A percentile compares a stretch with the other conserved stretches of the same genome.
These are phyloP conservation scores for Thielaviopsis ethacetica DNA, from an alignment of 2,329 filamentous ascomycete species.

Conservation along the genomic window DNA sequence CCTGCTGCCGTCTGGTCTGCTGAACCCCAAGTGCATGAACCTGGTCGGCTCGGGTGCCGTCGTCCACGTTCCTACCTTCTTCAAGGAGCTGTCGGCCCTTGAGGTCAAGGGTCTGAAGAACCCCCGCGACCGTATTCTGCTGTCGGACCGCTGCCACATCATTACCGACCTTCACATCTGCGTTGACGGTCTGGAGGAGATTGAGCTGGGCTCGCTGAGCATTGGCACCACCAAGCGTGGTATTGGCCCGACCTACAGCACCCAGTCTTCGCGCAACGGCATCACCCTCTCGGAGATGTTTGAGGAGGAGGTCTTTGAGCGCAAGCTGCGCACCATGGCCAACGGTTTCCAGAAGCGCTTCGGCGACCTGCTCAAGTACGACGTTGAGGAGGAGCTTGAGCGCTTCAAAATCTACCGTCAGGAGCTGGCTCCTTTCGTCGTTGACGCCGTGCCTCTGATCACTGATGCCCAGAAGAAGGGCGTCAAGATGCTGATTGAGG, in stretches of 20 bases:
- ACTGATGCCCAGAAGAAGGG: constrained; percentile 40
- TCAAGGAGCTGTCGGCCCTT: constrained; percentile 22
- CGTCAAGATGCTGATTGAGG: constrained; percentile 49
- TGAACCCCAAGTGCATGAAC: constrained; percentile 56
- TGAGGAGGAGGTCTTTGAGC: constrained; percentile 47
- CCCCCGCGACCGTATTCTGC: constrained; percentile 36
- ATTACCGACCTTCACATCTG: constrained; percentile 48
- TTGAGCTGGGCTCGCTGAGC: constrained; percentile 24
- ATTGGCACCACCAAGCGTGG: constrained; percentile 24
- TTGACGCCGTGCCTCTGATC: constrained; percentile 53
- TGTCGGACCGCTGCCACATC: constrained; percentile 47
- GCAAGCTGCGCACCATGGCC: constrained; percentile 45
- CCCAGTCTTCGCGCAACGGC: constrained; percentile 36
- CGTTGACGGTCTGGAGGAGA: constrained; percentile 54
- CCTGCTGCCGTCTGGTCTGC: constrained; percentile 39
- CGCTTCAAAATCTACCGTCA: constrained; percentile 42
- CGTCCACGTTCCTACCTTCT: constrained; percentile 36
- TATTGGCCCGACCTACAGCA: constrained; percentile 15
- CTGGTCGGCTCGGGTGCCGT: constrained; percentile 56
- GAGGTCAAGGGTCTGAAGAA: constrained; percentile 23
- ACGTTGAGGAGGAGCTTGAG: constrained; percentile 52
- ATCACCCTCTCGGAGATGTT: constrained; percentile 53
- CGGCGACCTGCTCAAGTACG: constrained; percentile 46
- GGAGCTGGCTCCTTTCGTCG: constrained; percentile 41
- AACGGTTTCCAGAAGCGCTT: constrained; percentile 51